phyloP scores from a whole-genome alignment of 169 alveolate species.

The Pseudocohnilembus persalinus region DNA sequence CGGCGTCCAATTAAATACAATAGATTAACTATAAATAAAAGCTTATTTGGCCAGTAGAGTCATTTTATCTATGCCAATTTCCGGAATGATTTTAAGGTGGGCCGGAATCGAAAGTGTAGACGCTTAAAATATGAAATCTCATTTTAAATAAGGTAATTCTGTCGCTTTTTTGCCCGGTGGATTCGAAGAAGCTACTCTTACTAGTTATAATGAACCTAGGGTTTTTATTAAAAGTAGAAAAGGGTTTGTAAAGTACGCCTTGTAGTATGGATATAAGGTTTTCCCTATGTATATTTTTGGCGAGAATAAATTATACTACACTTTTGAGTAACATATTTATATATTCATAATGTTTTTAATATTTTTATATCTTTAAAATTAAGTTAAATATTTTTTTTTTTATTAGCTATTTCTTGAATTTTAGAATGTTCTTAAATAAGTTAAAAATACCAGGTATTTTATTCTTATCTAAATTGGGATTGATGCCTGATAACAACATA shows the following conservation, averaged over 20 bases:
- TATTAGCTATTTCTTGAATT: neutral
- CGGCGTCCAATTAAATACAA: too few species aligned
- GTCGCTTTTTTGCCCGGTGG: conserved; percentile 37
- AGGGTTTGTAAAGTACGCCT: conserved; percentile 41
- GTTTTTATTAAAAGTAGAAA: conserved; percentile 35
- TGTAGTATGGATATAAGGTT: conserved; percentile 29
- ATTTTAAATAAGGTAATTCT: conserved; percentile 13
- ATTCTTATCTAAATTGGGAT: conserved; percentile 31
- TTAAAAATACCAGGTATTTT: conserved; percentile 30
- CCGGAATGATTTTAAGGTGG: too few species aligned
- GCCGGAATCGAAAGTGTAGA: too few species aligned
- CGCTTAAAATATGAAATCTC: conserved; percentile 26
- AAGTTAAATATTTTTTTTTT: neutral
- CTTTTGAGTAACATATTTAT: neutral
- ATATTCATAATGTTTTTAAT: too few species aligned
- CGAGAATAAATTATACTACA: conserved; percentile 24
- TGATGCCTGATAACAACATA: conserved; percentile 21
- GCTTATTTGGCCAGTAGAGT: too few species aligned
- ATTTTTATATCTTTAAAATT: too few species aligned
- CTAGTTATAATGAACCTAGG: conserved; percentile 19
- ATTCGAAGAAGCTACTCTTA: conserved; percentile 42
- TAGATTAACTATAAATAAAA: too few species aligned
- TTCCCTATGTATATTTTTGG: conserved; percentile 43
- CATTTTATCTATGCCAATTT: too few species aligned
- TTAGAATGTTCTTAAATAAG: conserved; percentile 34